phyloP scores from a whole-genome alignment of 768 basidiomycete genomes.

The Boletus rufocinnamomeus region DNA sequence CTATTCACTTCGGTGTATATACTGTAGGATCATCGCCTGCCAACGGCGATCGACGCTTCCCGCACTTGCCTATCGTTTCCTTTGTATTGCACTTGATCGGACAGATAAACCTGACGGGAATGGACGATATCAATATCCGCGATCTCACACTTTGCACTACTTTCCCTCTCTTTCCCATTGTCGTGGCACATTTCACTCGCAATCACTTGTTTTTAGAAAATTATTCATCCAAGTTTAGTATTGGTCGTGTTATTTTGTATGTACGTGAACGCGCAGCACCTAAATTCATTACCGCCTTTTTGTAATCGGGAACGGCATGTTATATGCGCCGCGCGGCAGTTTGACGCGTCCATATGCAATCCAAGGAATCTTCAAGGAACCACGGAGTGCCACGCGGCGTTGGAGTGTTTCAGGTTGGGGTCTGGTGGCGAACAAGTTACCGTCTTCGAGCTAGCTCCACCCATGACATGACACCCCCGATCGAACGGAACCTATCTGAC shows the following conservation, averaged over 20 bases:
- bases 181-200: not conserved
- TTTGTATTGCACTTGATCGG: slow-evolving; percentile 5
- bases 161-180: not conserved
- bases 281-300: not conserved
- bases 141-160: not conserved
- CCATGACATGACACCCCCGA: not conserved
- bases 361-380: not conserved
- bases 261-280: slow-evolving; percentile 5
- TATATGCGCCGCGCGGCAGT: not conserved
- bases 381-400: not conserved
- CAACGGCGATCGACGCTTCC: not conserved
- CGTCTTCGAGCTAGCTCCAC: not conserved
- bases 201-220: too few relatives aligned
- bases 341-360: not conserved
- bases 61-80: not conserved
- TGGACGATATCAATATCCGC: slow-evolving; percentile 11
- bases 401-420: not conserved
- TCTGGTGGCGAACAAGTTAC: not conserved
- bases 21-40: not conserved
- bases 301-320: not conserved
- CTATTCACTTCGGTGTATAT: slow-evolving; percentile 3
- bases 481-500: not conserved
- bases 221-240: not conserved
- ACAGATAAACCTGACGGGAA: slow-evolving; percentile 7
- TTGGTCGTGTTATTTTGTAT: not conserved